Base-by-base conservation (phyloP, 2,329 filamentous ascomycete species). In the Penicillium sp. region DNA sequence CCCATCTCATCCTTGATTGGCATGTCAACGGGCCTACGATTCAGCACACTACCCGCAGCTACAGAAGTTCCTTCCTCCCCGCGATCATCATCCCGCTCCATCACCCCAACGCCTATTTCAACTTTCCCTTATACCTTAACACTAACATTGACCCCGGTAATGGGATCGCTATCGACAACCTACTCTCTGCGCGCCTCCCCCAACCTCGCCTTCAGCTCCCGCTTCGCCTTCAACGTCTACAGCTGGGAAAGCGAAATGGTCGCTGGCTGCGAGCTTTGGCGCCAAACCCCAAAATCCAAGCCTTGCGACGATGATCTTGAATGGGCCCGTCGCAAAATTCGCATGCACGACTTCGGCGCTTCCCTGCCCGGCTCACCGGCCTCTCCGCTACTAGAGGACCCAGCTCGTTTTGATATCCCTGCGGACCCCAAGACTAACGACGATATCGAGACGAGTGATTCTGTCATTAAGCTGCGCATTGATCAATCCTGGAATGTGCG, bases 201-300 rank as follows among this genome's bases (percentile, higher is more conserved):
- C 32, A 85, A 91, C 65, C 84, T 96, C 62, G 89, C 91, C 10
- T 82, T 99, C 46, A 94, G 91, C 60, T 95, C 91, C 19, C 86
- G 89, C 46, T 93, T 97, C 76, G 91, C 95, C 68, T 99, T 99
- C 76, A 99, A 99, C 67, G 89, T 97, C 46, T 97, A 97, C 75
- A 96, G 91, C 70, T 99, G 97, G 77, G 94, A 99, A 77, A 96
- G 91, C 69, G 89, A 94, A 55, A 88, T 96, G 79, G 87, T 91
- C 26, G 83, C 97, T 23, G 94, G 94, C 13, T 90, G 91, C 76
- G 94, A 99, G 76, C 78, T 97, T 40, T 99, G 94, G 93, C 86
- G 90, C 67, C 87, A 84, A 65, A 58, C 49, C 40, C 59, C 47
- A 30, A 62, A 59, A 34, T 44, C 48, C 7, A 35, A 34, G 16